Base-by-base conservation (phyloP, 352 stramenopile species). In the Phytophthora hybrid region DNA sequence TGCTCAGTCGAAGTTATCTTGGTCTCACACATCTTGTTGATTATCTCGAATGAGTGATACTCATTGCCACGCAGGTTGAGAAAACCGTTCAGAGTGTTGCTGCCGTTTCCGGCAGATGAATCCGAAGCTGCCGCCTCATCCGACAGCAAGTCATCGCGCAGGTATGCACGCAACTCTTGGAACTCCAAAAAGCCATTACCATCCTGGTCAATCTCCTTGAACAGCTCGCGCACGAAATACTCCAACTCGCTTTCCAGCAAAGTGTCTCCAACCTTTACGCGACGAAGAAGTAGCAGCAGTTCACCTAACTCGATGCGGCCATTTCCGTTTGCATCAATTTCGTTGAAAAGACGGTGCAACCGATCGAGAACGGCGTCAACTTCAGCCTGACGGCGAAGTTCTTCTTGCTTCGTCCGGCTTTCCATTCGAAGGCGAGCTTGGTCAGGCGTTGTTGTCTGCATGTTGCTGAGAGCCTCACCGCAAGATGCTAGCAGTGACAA, bases 151-250 rank as follows among this genome's bases (percentile, higher is more conserved):
- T 90, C 83, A 71, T 89, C 83, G 7, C 78, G 79, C 57, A 88
- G 78, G 65, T 80, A 94, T 18, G 91, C 88, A 21, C 98, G 79
- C 57, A 99, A 97, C 69, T 99, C 96, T 34, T 99, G 93, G 71
- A 99, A 99, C 73, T 99, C 96, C 29, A 99, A 92, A 55, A 89
- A 90, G 1, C 96, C 94, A 19, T 87, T 94, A 6, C 83, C 87
- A 66, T 98, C 93, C 63, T 96, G 95, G 69, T 99, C 95, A 66
- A 99, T 98, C 60, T 98, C 93, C 41, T 91, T 87, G 54, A 93
- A 93, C n/a, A 94, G 54, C 23, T 83, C 80, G 46, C 80, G 77
- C 31, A 88, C 85, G 32, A 94, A 89, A 41, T 89, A 78, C 53
- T 90, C 77, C 26, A 94, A 66, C 51, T 94, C 87, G 31, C 77